Conservation (phyloP, 1,284 basidiomycete species). For the Ceraceosorus guamensis region DNA sequence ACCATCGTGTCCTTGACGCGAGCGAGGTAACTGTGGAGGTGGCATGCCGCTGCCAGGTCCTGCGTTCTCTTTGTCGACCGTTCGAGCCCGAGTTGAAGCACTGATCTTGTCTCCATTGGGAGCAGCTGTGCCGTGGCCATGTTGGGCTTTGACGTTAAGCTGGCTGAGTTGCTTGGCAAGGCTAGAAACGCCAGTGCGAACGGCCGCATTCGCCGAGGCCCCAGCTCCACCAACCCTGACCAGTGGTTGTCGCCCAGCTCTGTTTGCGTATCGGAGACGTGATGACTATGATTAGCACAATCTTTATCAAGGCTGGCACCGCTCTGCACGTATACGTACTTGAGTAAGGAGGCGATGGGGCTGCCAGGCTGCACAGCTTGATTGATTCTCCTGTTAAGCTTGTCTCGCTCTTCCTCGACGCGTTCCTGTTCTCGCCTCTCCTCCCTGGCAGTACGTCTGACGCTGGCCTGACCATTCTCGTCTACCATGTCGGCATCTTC, state of each 20-base stretch:
- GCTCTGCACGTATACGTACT: too few species aligned
- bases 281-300: background rate
- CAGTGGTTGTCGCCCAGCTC: slow-evolving; percentile 36
- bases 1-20: background rate
- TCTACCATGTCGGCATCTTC: too few species aligned
- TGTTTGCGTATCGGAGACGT: background rate
- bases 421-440: slow-evolving; percentile 31
- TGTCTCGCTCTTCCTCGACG: slow-evolving; percentile 41
- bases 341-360: slow-evolving; percentile 82
- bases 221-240: slow-evolving; percentile 23
- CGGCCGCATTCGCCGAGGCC: slow-evolving; percentile 1
- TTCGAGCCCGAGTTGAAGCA: background rate
- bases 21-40: slow-evolving; percentile 1
- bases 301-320: background rate
- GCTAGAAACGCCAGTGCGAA: slow-evolving; percentile 1
- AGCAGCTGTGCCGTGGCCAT: background rate
- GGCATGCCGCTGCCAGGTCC: slow-evolving; percentile 3
- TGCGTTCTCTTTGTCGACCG: slow-evolving; percentile 36
- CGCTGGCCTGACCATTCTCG: slow-evolving; percentile 12
- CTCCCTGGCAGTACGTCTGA: slow-evolving; percentile 15
- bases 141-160: slow-evolving; percentile 8
- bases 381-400: slow-evolving; percentile 80
- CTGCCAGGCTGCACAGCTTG: slow-evolving; percentile 88
- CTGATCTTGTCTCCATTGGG: slow-evolving; percentile 2
- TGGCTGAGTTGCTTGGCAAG: slow-evolving; percentile 10